Base-by-base conservation (phyloP, 345 rosid species). In the Iberis pinnata region DNA sequence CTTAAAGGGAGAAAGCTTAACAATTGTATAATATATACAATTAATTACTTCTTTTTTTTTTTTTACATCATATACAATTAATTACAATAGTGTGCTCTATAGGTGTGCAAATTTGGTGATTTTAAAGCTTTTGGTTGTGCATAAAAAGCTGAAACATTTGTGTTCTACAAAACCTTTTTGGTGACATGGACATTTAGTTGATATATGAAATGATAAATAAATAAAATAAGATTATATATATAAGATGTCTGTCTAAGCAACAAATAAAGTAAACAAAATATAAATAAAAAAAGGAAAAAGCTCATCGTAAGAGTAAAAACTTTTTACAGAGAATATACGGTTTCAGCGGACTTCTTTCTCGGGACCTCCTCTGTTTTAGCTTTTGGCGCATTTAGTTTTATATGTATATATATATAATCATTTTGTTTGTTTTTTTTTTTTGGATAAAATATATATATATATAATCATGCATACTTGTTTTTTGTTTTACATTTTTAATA, bases 281-380 rank as follows among this genome's bases (percentile, higher is more conserved):
- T 12, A 60, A 20, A 65, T 65, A 7, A 40, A 56, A 67, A 61
- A 46, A 9, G 18, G 39, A 49, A 60, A 58, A 68, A 57, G 64
- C 67, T 76, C 84, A 70, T 82, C 81, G 86, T 43, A 75, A 78
- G 65, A 53, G 71, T 70, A 56, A 78, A 80, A 80, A 78, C 63
- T 76, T 65, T 65, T 27, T 3, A 54, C 47, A 63, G 75, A 68
- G 94, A 82, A 85, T 80, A 77, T 80, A 72, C 86, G 78, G 63
- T 70, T 58, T 69, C 86, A 73, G 76, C 10, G 29, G 64, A 49
- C 61, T 63, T 26, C 76, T 68, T 72, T 70, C 63, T 48, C 12
- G 70, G 64, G 70, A 58, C 42, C 35, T 65, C 50, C 70, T 51
- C 64, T 22, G 18, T 50, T 50, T 26, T 51, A 35, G 64, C 58